These are phyloP conservation scores for Trametes cubensis DNA, from an alignment of 768 basidiomycete genomes.

Conservation along the genomic window DNA sequence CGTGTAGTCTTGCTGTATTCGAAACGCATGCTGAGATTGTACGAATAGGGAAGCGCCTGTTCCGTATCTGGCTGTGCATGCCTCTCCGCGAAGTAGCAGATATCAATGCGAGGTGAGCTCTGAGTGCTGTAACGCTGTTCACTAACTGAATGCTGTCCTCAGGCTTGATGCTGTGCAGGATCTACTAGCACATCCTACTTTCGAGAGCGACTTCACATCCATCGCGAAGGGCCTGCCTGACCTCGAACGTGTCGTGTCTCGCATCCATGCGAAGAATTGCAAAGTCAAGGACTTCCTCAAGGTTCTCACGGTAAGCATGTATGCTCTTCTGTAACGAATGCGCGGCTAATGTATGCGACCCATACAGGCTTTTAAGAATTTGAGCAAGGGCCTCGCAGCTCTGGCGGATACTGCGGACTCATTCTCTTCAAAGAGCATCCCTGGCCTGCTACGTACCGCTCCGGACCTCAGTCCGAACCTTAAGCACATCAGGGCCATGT, in stretches of 20 bases:
- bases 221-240: slow-evolving; percentile 86
- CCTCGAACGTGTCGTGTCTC: slow-evolving; percentile 90
- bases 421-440: slow-evolving; percentile 78
- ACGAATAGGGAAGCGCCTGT: slow-evolving; percentile 81
- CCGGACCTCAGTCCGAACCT: slow-evolving; percentile 79
- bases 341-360: background rate
- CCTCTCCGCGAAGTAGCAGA: slow-evolving; percentile 80
- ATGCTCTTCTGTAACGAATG: background rate
- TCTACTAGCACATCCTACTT: slow-evolving; percentile 76
- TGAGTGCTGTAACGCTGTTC: background rate
- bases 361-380: slow-evolving; percentile 70
- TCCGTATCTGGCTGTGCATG: slow-evolving; percentile 96
- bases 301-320: slow-evolving; percentile 62
- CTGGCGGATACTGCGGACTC: slow-evolving; percentile 67
- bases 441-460: slow-evolving; percentile 73
- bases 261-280: slow-evolving; percentile 92
- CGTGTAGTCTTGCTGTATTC: background rate
- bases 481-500: slow-evolving; percentile 74
- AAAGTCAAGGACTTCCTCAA: slow-evolving; percentile 86
- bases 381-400: slow-evolving; percentile 65
- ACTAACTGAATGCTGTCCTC: background rate
- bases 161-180: slow-evolving; percentile 96
- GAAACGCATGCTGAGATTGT: background rate
- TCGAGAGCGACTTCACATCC: slow-evolving; percentile 73
- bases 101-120: slow-evolving; percentile 82